These are phyloP conservation scores for Apiospora arundinis DNA, from an alignment of 2,329 filamentous ascomycete genomes.

Conservation along the genomic window DNA sequence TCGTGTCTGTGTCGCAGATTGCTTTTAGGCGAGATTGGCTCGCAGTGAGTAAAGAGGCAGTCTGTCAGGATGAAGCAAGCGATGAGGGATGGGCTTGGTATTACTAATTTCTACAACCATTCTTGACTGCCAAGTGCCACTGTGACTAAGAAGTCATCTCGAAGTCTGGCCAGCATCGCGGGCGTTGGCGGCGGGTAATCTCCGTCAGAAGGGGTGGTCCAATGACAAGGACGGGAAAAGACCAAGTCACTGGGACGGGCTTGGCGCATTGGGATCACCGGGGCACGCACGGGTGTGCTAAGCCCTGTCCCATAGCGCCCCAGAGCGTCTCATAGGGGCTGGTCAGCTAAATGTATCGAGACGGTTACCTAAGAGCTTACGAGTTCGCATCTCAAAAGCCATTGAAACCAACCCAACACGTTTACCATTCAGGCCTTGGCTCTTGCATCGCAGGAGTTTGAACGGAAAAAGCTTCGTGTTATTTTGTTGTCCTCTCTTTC, in stretches of 20 bases:
- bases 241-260: neutral
- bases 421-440: neutral
- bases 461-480: neutral
- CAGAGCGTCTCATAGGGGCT: neutral
- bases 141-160: constrained; percentile 10
- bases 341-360: neutral
- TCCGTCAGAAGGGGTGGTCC: constrained; percentile 8
- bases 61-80: neutral
- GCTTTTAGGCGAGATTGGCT: neutral
- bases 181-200: neutral
- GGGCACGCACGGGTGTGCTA: constrained; percentile 1
- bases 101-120: neutral
- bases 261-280: constrained; percentile 17
- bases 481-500: neutral
- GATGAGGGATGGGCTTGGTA: constrained; percentile 8
- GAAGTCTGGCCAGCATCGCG: constrained; percentile 9
- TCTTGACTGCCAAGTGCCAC: neutral
- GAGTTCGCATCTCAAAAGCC: neutral
- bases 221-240: neutral
- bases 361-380: neutral
- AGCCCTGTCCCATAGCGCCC: neutral
- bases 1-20: constrained; percentile 7
- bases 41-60: neutral
- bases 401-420: neutral
- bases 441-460: neutral